Conservation (phyloP, 179 eudicot species). For the Silene coronaria region DNA sequence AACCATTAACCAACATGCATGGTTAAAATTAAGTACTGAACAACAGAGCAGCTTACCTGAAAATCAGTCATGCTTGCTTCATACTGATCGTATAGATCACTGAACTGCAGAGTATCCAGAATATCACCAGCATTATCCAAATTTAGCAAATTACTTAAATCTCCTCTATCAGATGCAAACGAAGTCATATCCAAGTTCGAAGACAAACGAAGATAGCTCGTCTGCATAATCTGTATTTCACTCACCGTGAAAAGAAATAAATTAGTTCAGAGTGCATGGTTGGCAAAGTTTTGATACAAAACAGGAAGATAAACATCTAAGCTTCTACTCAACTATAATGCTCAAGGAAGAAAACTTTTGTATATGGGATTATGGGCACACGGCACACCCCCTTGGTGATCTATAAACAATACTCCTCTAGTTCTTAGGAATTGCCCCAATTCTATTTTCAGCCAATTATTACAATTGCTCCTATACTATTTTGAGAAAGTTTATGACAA, state of each 20-base stretch:
- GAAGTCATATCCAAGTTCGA: conserved; percentile 34
- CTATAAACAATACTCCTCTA: no score
- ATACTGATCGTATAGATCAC: conserved; percentile 58
- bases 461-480: no score
- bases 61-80: conserved; percentile 51
- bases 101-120: conserved; percentile 28
- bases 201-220: conserved; percentile 37
- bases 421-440: no score
- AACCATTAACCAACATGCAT: background rate
- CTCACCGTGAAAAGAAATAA: conserved; percentile 1
- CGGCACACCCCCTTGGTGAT: no score
- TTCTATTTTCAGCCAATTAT: no score
- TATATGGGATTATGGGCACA: no score
- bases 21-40: background rate
- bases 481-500: no score
- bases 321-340: background rate
- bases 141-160: conserved; percentile 21
- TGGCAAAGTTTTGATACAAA: no score
- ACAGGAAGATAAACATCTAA: no score
- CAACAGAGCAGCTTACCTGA: conserved; percentile 44
- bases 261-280: background rate
- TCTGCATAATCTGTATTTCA: conserved; percentile 48
- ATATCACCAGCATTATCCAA: conserved; percentile 25
- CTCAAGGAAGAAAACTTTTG: background rate
- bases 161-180: conserved; percentile 29